These are phyloP conservation scores for Neurospora tetraspora DNA, from an alignment of 495 filamentous ascomycete genomes.

Conservation along the genomic window DNA sequence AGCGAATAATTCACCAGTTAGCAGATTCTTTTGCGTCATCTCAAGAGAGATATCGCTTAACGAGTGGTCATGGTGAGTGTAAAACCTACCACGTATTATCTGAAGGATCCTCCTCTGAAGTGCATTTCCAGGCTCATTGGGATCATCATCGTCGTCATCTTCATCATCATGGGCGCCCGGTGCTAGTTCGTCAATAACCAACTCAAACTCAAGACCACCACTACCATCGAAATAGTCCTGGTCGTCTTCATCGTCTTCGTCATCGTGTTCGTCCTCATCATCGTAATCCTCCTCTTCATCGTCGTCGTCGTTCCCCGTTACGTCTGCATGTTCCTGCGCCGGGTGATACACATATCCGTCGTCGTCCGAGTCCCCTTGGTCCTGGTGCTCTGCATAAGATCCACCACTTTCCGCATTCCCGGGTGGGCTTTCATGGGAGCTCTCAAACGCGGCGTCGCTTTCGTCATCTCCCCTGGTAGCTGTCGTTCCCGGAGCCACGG, in stretches of 20 bases:
- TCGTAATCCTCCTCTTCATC: slow-evolving; percentile 26
- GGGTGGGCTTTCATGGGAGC: background rate
- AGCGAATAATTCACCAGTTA: background rate
- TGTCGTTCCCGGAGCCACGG: background rate
- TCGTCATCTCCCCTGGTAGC: background rate
- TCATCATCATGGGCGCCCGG: background rate
- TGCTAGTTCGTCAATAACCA: slow-evolving; percentile 13
- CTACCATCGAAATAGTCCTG: slow-evolving; percentile 33
- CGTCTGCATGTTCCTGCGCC: slow-evolving; percentile 4
- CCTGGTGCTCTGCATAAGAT: background rate
- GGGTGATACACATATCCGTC: background rate
- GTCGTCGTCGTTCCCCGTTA: slow-evolving; percentile 14
- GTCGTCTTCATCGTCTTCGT: slow-evolving; percentile 39
- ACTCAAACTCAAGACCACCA: slow-evolving; percentile 23
- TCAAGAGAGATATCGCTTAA: slow-evolving; percentile 12
- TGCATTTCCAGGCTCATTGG: background rate
- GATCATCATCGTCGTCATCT: slow-evolving; percentile 1
- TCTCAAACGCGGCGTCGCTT: background rate
- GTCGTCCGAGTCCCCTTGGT: background rate
- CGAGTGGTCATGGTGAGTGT: background rate
- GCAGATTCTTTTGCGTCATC: slow-evolving; percentile 15
- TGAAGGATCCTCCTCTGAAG: slow-evolving; percentile 21
- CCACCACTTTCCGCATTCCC: background rate
- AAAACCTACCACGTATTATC: slow-evolving; percentile 16
- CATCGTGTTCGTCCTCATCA: slow-evolving; percentile 40